Percentiles rank a stretch among this genome's conserved stretches.
These are phyloP conservation scores for Saturnispora saitoi DNA, from an alignment of 805 yeast species.

Conservation along the genomic window DNA sequence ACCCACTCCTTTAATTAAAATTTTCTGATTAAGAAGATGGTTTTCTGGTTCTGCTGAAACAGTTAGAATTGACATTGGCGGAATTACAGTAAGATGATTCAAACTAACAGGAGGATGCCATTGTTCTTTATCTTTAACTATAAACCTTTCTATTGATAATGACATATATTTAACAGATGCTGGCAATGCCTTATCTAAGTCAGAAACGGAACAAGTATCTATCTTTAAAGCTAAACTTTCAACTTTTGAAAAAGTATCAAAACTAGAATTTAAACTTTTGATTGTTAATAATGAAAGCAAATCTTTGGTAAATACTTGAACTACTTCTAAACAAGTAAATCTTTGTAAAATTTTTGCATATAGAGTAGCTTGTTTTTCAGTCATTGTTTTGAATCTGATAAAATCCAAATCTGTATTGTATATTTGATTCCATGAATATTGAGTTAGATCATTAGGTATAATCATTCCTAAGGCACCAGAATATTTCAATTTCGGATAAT, in stretches of 20 bases:
- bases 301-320: not conserved
- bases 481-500: conserved; percentile 1
- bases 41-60: not conserved
- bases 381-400: conserved; percentile 1
- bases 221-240: conserved; percentile 1
- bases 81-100: conserved; percentile 1
- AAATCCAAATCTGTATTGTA: not conserved
- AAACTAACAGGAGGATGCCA: not conserved
- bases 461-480: conserved; percentile 4
- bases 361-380: not conserved
- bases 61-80: not conserved
- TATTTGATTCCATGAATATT: not conserved
- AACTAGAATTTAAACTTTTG: not conserved
- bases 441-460: not conserved
- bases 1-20: not conserved
- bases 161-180: conserved; percentile 4
- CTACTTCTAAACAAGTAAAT: not conserved
- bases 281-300: not conserved
- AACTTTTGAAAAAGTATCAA: not conserved
- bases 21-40: not conserved
- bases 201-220: not conserved
- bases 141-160: not conserved
- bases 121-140: not conserved
- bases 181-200: not conserved
- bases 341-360: not conserved